A percentile compares a stretch with the other conserved stretches of the same genome.
Conservation (phyloP, 1,284 basidiomycete genomes). For the Sanghuangporus sanghuang region DNA sequence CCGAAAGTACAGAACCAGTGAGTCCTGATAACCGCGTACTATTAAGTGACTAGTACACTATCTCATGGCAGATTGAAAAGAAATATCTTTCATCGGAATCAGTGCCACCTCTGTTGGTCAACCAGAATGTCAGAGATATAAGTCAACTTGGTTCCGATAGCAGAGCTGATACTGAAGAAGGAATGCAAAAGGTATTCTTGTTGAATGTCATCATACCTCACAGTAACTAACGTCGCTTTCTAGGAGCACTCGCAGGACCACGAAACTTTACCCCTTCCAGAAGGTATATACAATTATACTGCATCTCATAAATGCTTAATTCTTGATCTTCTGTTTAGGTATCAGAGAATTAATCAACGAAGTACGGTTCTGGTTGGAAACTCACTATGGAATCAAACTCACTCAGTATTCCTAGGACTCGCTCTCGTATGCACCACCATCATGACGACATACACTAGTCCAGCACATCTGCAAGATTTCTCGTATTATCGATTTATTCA, state of each 20-base stretch:
- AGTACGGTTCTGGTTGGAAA: neutral
- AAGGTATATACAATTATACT: neutral
- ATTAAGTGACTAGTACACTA: neutral
- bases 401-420: constrained; percentile 7
- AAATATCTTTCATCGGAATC: neutral
- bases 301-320: neutral
- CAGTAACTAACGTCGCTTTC: neutral
- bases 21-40: neutral
- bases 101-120: neutral
- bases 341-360: constrained; percentile 16
- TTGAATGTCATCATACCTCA: neutral
- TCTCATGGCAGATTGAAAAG: neutral
- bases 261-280: constrained; percentile 7
- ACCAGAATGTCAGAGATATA: neutral
- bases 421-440: constrained; percentile 5
- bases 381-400: neutral
- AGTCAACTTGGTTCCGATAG: constrained; percentile 3
- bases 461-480: neutral
- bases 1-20: neutral
- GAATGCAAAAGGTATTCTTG: neutral
- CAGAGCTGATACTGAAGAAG: constrained; percentile 10
- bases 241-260: neutral
- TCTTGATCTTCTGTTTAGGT: neutral
- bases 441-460: neutral
- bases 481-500: neutral